A percentile compares a stretch with the other conserved stretches of the same genome.
These are phyloP conservation scores for Ophiostoma perfectum DNA, from an alignment of 2,329 filamentous ascomycete genomes.

Conservation along the genomic window DNA sequence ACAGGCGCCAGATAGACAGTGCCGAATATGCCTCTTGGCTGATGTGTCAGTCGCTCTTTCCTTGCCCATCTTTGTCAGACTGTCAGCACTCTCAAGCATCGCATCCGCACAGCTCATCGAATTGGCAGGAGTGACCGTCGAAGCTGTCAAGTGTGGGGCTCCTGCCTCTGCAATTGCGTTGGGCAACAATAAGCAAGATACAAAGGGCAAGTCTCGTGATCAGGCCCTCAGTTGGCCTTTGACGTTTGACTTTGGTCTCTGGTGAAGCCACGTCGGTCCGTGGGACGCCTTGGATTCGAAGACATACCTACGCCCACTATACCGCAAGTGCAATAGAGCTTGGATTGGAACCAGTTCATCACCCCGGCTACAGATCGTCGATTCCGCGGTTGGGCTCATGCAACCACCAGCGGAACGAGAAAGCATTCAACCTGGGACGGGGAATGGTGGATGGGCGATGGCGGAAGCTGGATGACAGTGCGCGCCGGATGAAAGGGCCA, in stretches of 20 bases:
- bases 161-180: not conserved
- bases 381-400: not conserved
- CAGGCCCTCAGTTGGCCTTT: not conserved
- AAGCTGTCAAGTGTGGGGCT: not conserved
- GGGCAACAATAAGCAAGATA: not conserved
- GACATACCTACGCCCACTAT: not conserved
- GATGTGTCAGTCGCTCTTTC: not conserved
- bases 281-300: not conserved
- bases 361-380: not conserved
- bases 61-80: too few relatives aligned
- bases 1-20: not conserved
- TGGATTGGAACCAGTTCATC: constrained; percentile 7
- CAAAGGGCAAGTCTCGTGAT: not conserved
- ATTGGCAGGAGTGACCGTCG: not conserved
- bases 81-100: not conserved
- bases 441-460: not conserved
- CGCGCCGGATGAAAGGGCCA: too few relatives aligned
- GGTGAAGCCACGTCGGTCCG: constrained; percentile 13
- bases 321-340: not conserved
- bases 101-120: not conserved
- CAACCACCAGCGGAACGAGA: not conserved
- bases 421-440: not conserved
- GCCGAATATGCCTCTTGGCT: not conserved
- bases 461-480: too few relatives aligned
- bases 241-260: not conserved